Percentiles rank a stretch among this genome's conserved stretches.
Conservation (phyloP, 495 filamentous ascomycete genomes). For the Lasiosphaeris hirsuta region DNA sequence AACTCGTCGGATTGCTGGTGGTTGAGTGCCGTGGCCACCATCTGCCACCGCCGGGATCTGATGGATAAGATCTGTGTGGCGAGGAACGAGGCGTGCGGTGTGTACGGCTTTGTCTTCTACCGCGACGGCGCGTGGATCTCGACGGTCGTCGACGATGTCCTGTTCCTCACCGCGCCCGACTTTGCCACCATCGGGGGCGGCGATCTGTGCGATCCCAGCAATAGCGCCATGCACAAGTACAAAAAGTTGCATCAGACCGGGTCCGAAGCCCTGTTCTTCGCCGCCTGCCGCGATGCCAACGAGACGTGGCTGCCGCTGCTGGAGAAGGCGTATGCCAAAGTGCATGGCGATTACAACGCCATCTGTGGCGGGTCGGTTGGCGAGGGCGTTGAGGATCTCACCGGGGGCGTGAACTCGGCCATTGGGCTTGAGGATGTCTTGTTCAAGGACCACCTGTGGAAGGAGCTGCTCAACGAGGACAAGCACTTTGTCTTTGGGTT, state of each 20-base stretch:
- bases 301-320: slow-evolving; percentile 77
- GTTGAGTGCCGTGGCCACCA: slow-evolving; percentile 64
- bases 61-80: slow-evolving; percentile 68
- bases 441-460: slow-evolving; percentile 69
- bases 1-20: slow-evolving; percentile 73
- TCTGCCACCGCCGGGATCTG: slow-evolving; percentile 61
- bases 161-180: slow-evolving; percentile 16
- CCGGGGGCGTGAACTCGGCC: slow-evolving; percentile 73
- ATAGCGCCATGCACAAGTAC: slow-evolving; percentile 6
- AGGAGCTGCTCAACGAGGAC: slow-evolving; percentile 53
- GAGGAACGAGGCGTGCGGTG: slow-evolving; percentile 63
- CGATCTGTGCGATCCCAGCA: slow-evolving; percentile 32
- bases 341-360: slow-evolving; percentile 52
- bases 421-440: slow-evolving; percentile 55
- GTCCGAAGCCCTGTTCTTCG: slow-evolving; percentile 66
- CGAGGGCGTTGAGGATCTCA: slow-evolving; percentile 73
- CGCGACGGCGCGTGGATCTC: slow-evolving; percentile 75
- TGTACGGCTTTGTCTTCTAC: slow-evolving; percentile 79
- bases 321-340: slow-evolving; percentile 78
- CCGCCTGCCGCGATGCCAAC: slow-evolving; percentile 63
- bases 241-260: slow-evolving; percentile 12
- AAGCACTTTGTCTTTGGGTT: slow-evolving; percentile 19
- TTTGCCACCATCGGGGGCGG: slow-evolving; percentile 21
- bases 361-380: slow-evolving; percentile 72
- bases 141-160: slow-evolving; percentile 58